Evolutionary conservation across 306 rosid species (phyloP), one percentile per base, ranked within the genome.

Genomic region (Vigna trinervia): DNA sequence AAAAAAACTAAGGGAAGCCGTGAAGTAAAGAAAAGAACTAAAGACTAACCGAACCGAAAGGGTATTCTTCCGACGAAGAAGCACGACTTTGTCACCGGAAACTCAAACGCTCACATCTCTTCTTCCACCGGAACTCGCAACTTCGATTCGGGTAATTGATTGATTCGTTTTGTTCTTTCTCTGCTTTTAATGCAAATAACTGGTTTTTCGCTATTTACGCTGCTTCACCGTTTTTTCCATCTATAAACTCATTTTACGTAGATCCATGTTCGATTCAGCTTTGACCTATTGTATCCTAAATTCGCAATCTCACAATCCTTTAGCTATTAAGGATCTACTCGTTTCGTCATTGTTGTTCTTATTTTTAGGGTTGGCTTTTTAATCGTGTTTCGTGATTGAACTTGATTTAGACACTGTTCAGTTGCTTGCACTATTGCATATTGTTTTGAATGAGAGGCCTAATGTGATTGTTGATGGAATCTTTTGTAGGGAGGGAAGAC

Each of bases 401-500:
- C 54, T 74, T 69, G 22, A 56, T 26, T 56, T 46, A 22, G 36
- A 64, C 4, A 64, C 36, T 64, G 62, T 28, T 14, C 38, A 26
- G 53, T 39, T 39, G 12, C 45, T 63, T 63, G 28, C 39, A 52
- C 17, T 52, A 36, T 20, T 51, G 47, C 38, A 52, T 52, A 11
- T 61, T 38, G n/a, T 26, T 51, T 41, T 36, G 53, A 23, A 12
- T 11, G 17, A 23, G 15, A 19, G 34, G 58, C 68, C 76, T 68
- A 43, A 68, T 39, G 12, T 20, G 81, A 69, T 69, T 76, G 77
- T 23, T 76, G 2, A 51, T 76, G 65, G 22, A 32, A 61, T 75
- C 6, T 48, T 74, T 57, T 75, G 75, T 50, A 74, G 52, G 22
- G 30, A 23, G 41, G 19, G 61, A 43, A 69, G 76, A 82, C 71